Evolutionary conservation across 1,284 basidiomycete genomes (phyloP).

Genomic region (Retiboletus flavoniger): DNA sequence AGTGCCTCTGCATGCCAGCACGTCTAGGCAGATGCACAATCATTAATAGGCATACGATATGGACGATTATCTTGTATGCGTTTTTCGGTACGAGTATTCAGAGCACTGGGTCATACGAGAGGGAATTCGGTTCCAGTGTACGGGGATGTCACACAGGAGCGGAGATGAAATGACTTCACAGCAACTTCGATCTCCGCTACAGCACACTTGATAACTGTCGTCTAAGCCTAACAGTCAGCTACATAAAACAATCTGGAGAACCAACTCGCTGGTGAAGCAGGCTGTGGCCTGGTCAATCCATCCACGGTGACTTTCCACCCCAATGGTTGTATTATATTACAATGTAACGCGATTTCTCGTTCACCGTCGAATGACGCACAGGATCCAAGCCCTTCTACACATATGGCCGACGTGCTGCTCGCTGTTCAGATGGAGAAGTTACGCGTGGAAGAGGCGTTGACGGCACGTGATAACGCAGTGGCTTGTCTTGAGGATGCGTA

Average conservation of each 20-base stretch:
- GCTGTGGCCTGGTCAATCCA: not conserved
- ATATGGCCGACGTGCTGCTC: slow-evolving; percentile 48
- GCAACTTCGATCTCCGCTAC: slow-evolving; percentile 8
- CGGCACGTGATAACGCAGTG: slow-evolving; percentile 64
- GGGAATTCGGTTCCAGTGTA: too few species aligned
- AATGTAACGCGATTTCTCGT: slow-evolving; percentile 1
- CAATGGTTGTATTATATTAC: not conserved
- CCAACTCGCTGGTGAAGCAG: slow-evolving; percentile 3
- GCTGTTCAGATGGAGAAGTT: slow-evolving; percentile 56
- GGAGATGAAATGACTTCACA: not conserved
- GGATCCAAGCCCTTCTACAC: slow-evolving; percentile 8
- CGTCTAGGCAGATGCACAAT: slow-evolving; percentile 16
- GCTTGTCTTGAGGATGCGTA: slow-evolving; percentile 61
- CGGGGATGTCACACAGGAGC: not conserved
- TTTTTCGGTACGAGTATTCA: not conserved
- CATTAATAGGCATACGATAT: slow-evolving; percentile 4
- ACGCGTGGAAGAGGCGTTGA: slow-evolving; percentile 56
- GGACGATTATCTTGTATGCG: not conserved
- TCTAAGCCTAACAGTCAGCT: not conserved
- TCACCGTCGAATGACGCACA: slow-evolving; percentile 6
- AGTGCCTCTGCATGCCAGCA: not conserved
- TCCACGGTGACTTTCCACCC: slow-evolving; percentile 19
- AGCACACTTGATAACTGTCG: not conserved
- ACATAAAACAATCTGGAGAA: slow-evolving; percentile 12
- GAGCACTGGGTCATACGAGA: not conserved